phyloP scores from a whole-genome alignment of 805 yeast species.

The Nakazawaea ishiwadae region DNA sequence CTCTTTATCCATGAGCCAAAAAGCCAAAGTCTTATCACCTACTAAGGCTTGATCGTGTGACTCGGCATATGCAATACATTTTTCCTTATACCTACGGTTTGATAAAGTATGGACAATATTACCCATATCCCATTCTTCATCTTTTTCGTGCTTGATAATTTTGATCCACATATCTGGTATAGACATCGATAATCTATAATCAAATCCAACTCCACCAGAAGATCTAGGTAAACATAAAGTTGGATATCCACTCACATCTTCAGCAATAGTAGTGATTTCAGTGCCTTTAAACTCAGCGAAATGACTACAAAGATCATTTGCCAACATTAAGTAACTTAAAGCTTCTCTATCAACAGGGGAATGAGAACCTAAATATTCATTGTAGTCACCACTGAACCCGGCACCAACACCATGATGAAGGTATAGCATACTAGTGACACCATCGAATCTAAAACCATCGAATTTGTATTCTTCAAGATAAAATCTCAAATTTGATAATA shows the following conservation, averaged over 20 bases:
- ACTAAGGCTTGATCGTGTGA: constrained; percentile 97
- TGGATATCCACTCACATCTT: constrained; percentile 97
- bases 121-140: constrained; percentile 91
- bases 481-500: constrained; percentile 78
- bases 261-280: constrained; percentile 73
- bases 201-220: constrained; percentile 89
- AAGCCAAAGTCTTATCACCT: constrained; percentile 94
- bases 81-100: constrained; percentile 84
- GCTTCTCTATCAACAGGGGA: constrained; percentile 85
- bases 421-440: constrained; percentile 92
- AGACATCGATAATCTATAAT: constrained; percentile 94
- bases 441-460: constrained; percentile 96
- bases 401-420: constrained; percentile 88
- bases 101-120: constrained; percentile 75
- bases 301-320: constrained; percentile 70
- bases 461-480: constrained; percentile 79
- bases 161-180: constrained; percentile 99
- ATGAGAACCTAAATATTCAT: constrained; percentile 78
- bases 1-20: constrained; percentile 98
- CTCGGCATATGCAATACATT: constrained; percentile 88
- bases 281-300: constrained; percentile 35
- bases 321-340: constrained; percentile 79
- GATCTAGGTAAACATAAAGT: constrained; percentile 74
- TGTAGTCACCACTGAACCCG: constrained; percentile 88
- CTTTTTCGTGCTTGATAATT: constrained; percentile 72